phyloP scores from a whole-genome alignment of 306 rosid species.

The Calophaca sinica region DNA sequence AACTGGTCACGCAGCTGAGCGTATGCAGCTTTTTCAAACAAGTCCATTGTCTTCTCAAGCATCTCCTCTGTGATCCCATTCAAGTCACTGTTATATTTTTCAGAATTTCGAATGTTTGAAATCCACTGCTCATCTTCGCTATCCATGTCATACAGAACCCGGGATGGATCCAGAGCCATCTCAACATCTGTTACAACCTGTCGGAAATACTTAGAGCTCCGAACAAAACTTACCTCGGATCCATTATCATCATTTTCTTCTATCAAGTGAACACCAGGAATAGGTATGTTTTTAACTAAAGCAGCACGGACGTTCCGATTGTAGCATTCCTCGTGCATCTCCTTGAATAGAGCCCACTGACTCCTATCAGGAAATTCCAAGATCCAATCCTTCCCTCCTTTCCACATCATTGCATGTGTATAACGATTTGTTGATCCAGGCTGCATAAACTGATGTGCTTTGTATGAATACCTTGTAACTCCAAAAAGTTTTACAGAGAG shows the following conservation, averaged over 20 bases:
- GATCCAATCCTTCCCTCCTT: conserved; percentile 95
- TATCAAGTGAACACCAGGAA: conserved; percentile 84
- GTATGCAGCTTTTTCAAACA: conserved; percentile 92
- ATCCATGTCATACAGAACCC: conserved; percentile 92
- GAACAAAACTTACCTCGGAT: conserved; percentile 62
- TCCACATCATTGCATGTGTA: conserved; percentile 99
- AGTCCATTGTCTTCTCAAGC: conserved; percentile 84
- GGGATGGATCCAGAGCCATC: conserved; percentile 84
- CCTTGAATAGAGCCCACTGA: conserved; percentile 95
- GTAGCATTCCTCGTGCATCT: conserved; percentile 96
- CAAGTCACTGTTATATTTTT: conserved; percentile 45
- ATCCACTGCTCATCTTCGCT: conserved; percentile 94
- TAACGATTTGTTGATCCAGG: conserved; percentile 95
- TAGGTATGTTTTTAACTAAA: conserved; percentile 86
- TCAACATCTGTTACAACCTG: conserved; percentile 87
- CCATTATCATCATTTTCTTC: conserved; percentile 78
- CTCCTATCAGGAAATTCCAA: conserved; percentile 93
- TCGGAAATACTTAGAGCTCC: conserved; percentile 70
- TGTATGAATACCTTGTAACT: conserved; percentile 77
- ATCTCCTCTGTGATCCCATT: conserved; percentile 61
- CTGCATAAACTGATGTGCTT: conserved; percentile 96
- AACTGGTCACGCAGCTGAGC: conserved; percentile 67
- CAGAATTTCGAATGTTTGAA: conserved; percentile 52
- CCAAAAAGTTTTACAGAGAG: conserved; percentile 86
- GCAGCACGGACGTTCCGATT: conserved; percentile 92